Percentiles rank a stretch among this genome's conserved stretches.
These are phyloP conservation scores for Microthlaspi erraticum DNA, from an alignment of 345 rosid species.

Conservation along the genomic window DNA sequence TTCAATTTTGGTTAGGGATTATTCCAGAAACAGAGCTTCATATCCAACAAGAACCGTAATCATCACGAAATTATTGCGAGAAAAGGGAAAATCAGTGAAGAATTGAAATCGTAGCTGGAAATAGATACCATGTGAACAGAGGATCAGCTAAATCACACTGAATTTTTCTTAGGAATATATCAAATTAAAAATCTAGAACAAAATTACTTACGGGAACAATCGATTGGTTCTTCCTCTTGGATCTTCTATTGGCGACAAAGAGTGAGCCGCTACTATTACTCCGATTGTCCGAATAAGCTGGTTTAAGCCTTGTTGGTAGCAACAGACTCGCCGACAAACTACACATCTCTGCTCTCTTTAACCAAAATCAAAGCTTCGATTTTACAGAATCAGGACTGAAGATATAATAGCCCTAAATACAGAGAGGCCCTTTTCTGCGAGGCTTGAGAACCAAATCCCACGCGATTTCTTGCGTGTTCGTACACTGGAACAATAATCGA, in stretches of 20 bases:
- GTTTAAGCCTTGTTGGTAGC: slow-evolving; percentile 54
- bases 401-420: slow-evolving; percentile 19
- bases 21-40: not conserved
- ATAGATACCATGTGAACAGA: not conserved
- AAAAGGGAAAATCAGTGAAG: not conserved
- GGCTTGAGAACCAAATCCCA: slow-evolving; percentile 11
- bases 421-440: slow-evolving; percentile 9
- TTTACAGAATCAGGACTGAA: slow-evolving; percentile 26
- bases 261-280: slow-evolving; percentile 48
- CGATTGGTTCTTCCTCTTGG: slow-evolving; percentile 55
- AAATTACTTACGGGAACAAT: slow-evolving; percentile 60
- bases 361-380: slow-evolving; percentile 42
- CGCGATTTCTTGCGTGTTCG: slow-evolving; percentile 36
- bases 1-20: not conserved
- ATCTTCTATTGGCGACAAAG: slow-evolving; percentile 50
- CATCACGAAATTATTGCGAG: not conserved
- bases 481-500: slow-evolving; percentile 22
- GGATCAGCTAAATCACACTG: slow-evolving; percentile 15
- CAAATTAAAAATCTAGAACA: not conserved
- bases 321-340: slow-evolving; percentile 50
- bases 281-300: slow-evolving; percentile 54
- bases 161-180: not conserved
- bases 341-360: slow-evolving; percentile 55
- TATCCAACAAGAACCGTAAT: not conserved
- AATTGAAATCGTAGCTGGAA: not conserved